phyloP scores from a whole-genome alignment of 306 rosid genomes.

The Gynostemma pentaphyllum region DNA sequence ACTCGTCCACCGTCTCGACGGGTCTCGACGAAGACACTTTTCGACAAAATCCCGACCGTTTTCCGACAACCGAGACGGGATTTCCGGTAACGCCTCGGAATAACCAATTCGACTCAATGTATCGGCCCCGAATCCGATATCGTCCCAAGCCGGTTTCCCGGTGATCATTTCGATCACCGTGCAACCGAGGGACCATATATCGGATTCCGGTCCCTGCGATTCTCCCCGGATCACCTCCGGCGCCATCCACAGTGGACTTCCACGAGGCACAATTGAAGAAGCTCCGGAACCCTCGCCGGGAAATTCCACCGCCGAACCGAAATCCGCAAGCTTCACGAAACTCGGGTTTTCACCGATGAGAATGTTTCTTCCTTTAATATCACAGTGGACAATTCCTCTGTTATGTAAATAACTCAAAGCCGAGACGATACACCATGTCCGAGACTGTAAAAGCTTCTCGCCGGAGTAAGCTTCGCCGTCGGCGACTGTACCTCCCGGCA shows the following conservation, averaged over 20 bases:
- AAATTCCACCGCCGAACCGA: conserved; percentile 47
- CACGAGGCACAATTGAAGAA: conserved; percentile 38
- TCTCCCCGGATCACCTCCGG: conserved; percentile 79
- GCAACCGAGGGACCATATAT: conserved; percentile 89
- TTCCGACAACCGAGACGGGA: conserved; percentile 45
- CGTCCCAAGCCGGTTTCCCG: conserved; percentile 73
- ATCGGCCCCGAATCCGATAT: conserved; percentile 35
- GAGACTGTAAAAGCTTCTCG: conserved; percentile 33
- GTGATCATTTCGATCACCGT: conserved; percentile 76
- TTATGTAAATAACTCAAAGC: conserved; percentile 54
- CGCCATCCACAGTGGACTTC: conserved; percentile 97
- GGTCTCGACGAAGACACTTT: conserved; percentile 51
- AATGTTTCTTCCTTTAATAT: conserved; percentile 68
- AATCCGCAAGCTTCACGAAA: conserved; percentile 60
- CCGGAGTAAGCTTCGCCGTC: conserved; percentile 44
- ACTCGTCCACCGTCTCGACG: conserved; percentile 56
- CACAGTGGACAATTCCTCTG: conserved; percentile 64
- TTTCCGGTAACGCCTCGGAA: conserved; percentile 37
- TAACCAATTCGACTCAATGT: conserved; percentile 56
- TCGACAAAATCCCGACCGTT: conserved; percentile 47
- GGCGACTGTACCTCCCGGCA: conserved; percentile 68
- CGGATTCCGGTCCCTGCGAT: conserved; percentile 71
- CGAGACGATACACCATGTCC: conserved; percentile 50
- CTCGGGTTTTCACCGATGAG: conserved; percentile 21
- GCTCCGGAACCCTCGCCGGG: neutral